These are phyloP conservation scores for Mortierella sp. DNA, from an alignment of 371 early-diverging fungal species.

Conservation along the genomic window DNA sequence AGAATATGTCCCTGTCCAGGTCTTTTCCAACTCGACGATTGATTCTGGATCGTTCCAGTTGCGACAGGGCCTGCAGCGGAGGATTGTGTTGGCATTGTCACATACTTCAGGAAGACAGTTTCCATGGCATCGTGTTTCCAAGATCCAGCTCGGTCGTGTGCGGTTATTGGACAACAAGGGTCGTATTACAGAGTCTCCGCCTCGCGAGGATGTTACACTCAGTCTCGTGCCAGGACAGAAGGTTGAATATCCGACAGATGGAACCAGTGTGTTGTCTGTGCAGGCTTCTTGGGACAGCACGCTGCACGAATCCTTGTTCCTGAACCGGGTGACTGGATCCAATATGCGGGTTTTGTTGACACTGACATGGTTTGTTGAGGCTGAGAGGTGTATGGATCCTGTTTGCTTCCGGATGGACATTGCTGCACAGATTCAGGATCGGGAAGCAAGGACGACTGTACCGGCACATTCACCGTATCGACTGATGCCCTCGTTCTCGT, in stretches of 20 bases:
- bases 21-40: conserved; percentile 66
- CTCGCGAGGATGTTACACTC: conserved; percentile 67
- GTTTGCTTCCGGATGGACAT: conserved; percentile 75
- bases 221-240: conserved; percentile 64
- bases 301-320: conserved; percentile 79
- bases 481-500: conserved; percentile 57
- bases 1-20: conserved; percentile 82
- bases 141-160: conserved; percentile 75
- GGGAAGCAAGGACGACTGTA: conserved; percentile 32
- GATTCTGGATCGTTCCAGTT: conserved; percentile 80
- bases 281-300: conserved; percentile 90
- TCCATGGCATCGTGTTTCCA: conserved; percentile 71
- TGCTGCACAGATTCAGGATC: conserved; percentile 73
- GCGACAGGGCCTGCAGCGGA: conserved; percentile 90
- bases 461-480: conserved; percentile 27
- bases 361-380: conserved; percentile 73
- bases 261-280: conserved; percentile 72
- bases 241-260: conserved; percentile 70
- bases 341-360: conserved; percentile 72
- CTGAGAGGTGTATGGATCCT: conserved; percentile 71
- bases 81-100: conserved; percentile 78
- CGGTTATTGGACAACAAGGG: conserved; percentile 80
- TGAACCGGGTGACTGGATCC: conserved; percentile 80
- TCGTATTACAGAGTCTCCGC: conserved; percentile 66
- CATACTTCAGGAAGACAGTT: conserved; percentile 86